Conservation (phyloP, 2,329 filamentous ascomycete genomes). For the Fusarium beomiforme region DNA sequence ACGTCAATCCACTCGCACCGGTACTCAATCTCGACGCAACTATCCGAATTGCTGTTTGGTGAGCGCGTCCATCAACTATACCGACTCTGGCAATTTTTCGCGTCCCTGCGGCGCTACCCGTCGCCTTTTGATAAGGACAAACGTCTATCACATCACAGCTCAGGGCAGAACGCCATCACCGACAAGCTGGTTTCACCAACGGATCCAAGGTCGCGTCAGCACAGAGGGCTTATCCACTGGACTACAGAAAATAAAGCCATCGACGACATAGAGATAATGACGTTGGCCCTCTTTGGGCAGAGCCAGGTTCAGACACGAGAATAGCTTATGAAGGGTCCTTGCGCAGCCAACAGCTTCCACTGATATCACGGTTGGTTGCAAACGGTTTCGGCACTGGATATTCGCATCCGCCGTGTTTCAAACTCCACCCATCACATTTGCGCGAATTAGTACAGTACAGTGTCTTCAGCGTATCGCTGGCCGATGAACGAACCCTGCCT, state of each 20-base stretch:
- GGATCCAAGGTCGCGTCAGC: slow-evolving; percentile 1
- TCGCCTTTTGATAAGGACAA: slow-evolving; percentile 3
- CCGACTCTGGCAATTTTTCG: background rate
- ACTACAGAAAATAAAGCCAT: slow-evolving; percentile 2
- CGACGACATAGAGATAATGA: slow-evolving; percentile 26
- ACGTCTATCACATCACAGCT: background rate
- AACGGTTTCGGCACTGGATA: background rate
- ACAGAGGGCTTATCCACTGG: background rate
- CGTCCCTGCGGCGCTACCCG: slow-evolving; percentile 17
- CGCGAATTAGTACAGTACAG: slow-evolving; percentile 26
- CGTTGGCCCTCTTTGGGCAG: slow-evolving; percentile 4
- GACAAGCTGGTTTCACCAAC: slow-evolving; percentile 2
- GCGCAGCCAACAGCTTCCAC: background rate
- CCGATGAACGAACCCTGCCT: slow-evolving; percentile 6
- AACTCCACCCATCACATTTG: slow-evolving; percentile 4
- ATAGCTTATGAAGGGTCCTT: slow-evolving; percentile 1
- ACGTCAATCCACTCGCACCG: background rate
- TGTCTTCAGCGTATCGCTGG: slow-evolving; percentile 9
- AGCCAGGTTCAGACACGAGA: background rate
- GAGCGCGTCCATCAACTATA: slow-evolving; percentile 3
- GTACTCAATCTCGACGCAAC: slow-evolving; percentile 25
- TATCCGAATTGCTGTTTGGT: slow-evolving; percentile 15
- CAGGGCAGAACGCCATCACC: slow-evolving; percentile 9
- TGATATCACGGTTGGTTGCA: slow-evolving; percentile 1
- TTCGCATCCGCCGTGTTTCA: background rate